Base-by-base conservation (phyloP, 176 grass and related monocot genomes). In the Musa beccarii region DNA sequence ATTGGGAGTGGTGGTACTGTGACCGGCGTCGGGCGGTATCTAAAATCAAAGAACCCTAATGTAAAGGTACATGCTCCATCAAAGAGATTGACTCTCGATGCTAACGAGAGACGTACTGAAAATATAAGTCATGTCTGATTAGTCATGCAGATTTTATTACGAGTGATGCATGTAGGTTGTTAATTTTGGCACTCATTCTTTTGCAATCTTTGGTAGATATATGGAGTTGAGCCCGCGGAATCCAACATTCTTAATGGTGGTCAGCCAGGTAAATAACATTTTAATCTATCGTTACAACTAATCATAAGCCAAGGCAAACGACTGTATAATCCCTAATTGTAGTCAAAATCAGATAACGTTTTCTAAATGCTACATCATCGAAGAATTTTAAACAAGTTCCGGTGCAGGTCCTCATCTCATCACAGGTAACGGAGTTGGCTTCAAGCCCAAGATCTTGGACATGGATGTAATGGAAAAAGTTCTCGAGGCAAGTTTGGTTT, bases 381-480 rank as follows among this genome's bases (percentile, higher is more conserved):
- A 8, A 19, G 14, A 13, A 66, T 12, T 52, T 71, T 49, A 21
- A 4, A 13, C 19, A 63, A 86, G 23, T 50, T 80, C 26, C 73
- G 76, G 14, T 86, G 3, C 74, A 96, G 92, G 92, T 14, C 87
- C 87, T 78, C 89, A 96, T 66, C 85, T 90, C 69, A 96, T 96
- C 21, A 96, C 89, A 81, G 93, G 93, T 54, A 96, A 96, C 76
- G 93, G 89, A 75, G 93, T 96, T 67, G 93, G 93, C 21, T 96
- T 96, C 63, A 96, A 96, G 81, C 93, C 93, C 17, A 80, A 84
- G 66, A 97, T 97, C 83, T 81, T 97, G 79, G 88, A 93, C 72
- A 97, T 93, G 90, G 88, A 97, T 85, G 66, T 97, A 26, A 93
- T 97, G 90, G 90, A 98, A 16, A 76, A 91, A 83, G 90, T 98